Conservation (phyloP, 1,284 basidiomycete species). For the Exobasidium rhododendri region DNA sequence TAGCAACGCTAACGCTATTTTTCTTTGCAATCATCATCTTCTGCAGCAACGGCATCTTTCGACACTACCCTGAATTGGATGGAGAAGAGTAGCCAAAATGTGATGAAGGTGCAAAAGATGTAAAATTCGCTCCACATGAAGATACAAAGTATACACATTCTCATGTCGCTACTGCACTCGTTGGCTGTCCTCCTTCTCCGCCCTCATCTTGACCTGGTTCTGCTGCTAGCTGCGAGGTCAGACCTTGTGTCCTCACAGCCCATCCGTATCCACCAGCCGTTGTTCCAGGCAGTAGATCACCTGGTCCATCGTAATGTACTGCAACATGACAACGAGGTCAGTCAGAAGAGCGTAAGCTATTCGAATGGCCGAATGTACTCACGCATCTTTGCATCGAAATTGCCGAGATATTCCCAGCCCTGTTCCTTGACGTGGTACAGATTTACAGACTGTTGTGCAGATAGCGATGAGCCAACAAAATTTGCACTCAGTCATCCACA, state of each 20-base stretch:
- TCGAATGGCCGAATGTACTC: too few relatives aligned
- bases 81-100: slow-evolving; percentile 23
- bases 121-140: too few relatives aligned
- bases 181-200: slow-evolving; percentile 27
- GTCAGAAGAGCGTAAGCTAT: too few relatives aligned
- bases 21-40: too few relatives aligned
- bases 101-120: not conserved
- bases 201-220: slow-evolving; percentile 31
- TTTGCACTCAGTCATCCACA: slow-evolving; percentile 69
- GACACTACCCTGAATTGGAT: slow-evolving; percentile 61
- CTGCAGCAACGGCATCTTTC: slow-evolving; percentile 57
- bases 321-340: too few relatives aligned
- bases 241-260: slow-evolving; percentile 44
- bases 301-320: slow-evolving; percentile 53
- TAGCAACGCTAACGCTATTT: too few relatives aligned
- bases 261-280: slow-evolving; percentile 52
- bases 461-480: slow-evolving; percentile 64
- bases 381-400: slow-evolving; percentile 50
- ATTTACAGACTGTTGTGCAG: slow-evolving; percentile 61
- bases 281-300: slow-evolving; percentile 40
- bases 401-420: slow-evolving; percentile 63
- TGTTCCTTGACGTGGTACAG: slow-evolving; percentile 91
- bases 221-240: slow-evolving; percentile 40
- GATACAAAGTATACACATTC: too few relatives aligned
- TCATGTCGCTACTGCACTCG: not conserved